Percentiles rank a stretch among this genome's conserved stretches.
These are phyloP conservation scores for Oligophagozyma castellii DNA, from an alignment of 1,139 yeast species.

Conservation along the genomic window DNA sequence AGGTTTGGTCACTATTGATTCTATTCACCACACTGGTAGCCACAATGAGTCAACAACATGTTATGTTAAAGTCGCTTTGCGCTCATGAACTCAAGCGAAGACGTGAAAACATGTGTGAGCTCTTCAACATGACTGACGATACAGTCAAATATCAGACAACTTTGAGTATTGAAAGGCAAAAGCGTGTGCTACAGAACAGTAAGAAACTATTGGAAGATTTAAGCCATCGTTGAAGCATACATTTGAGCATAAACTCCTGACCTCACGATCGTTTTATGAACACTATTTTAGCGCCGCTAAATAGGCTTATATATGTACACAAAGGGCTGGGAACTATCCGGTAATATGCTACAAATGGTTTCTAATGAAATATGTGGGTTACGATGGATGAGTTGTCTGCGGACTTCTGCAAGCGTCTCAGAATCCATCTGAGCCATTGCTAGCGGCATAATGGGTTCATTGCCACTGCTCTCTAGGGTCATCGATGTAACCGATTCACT, in stretches of 20 bases:
- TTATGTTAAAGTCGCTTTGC: conserved; percentile 20
- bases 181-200: conserved; percentile 8
- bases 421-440: too few species aligned
- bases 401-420: too few species aligned
- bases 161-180: conserved; percentile 8
- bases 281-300: too few species aligned
- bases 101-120: conserved; percentile 20
- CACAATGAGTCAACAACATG: conserved; percentile 7
- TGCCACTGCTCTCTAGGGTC: too few species aligned
- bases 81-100: conserved; percentile 19
- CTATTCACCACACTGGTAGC: neutral
- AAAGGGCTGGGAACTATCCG: neutral
- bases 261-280: too few species aligned
- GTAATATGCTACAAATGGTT: too few species aligned
- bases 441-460: too few species aligned
- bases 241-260: too few species aligned
- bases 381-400: too few species aligned
- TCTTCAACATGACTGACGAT: conserved; percentile 19
- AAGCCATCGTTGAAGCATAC: conserved; percentile 2
- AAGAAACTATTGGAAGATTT: conserved; percentile 9
- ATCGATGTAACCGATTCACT: too few species aligned
- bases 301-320: neutral
- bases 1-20: neutral
- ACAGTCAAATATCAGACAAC: conserved; percentile 9
- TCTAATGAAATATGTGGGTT: too few species aligned